These are phyloP conservation scores for Leccinum pellstonianum DNA, from an alignment of 768 basidiomycete genomes.

Conservation along the genomic window DNA sequence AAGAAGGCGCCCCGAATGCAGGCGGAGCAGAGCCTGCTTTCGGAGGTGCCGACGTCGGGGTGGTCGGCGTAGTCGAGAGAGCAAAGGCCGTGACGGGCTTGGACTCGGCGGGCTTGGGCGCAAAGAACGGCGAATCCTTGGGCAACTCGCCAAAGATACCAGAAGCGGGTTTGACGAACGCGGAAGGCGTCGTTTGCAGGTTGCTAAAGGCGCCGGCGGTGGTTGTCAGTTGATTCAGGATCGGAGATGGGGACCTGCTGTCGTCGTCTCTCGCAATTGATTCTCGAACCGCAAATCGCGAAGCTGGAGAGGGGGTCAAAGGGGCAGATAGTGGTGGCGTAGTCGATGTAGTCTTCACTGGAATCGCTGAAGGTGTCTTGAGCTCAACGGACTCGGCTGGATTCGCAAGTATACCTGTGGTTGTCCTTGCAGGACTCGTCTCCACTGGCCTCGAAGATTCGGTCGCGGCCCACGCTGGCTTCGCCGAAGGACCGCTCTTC, in stretches of 20 bases:
- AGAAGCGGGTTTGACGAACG: constrained; percentile 38
- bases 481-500: constrained; percentile 17
- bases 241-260: constrained; percentile 32
- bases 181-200: constrained; percentile 32
- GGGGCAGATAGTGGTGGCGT: constrained; percentile 2
- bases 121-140: constrained; percentile 55
- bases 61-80: constrained; percentile 12
- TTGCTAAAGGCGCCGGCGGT: constrained; percentile 42
- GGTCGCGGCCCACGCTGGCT: constrained; percentile 23
- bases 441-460: constrained; percentile 13
- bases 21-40: constrained; percentile 26
- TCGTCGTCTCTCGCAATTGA: constrained; percentile 15
- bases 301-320: background rate
- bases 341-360: constrained; percentile 5
- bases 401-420: constrained; percentile 4
- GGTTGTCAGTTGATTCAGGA: constrained; percentile 1
- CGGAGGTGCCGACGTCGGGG: constrained; percentile 24
- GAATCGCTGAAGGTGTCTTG: constrained; percentile 14
- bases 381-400: constrained; percentile 10
- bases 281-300: constrained; percentile 14
- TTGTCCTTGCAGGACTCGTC: background rate
- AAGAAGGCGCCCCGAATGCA: constrained; percentile 40
- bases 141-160: constrained; percentile 37
- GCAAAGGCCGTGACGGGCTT: constrained; percentile 41
- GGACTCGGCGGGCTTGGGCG: constrained; percentile 33